phyloP scores from a whole-genome alignment of 768 basidiomycete genomes.

The Rhizopogon roseolus region DNA sequence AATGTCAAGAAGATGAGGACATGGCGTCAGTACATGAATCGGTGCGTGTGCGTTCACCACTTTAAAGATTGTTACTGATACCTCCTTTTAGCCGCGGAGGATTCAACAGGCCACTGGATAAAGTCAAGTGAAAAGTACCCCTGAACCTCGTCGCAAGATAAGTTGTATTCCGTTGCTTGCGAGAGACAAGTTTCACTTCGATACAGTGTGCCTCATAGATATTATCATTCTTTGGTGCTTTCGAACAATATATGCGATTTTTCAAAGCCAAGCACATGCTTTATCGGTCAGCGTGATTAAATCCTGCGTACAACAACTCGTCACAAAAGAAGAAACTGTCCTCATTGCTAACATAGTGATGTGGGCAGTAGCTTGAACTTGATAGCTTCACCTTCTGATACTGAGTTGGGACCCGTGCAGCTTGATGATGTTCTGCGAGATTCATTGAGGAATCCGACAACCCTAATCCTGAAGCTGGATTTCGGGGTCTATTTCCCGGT shows the following conservation, averaged over 20 bases:
- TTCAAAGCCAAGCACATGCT: not conserved
- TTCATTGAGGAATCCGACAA: conserved; percentile 83
- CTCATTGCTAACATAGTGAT: not conserved
- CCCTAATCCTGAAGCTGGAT: conserved; percentile 98
- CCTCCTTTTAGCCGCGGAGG: conserved; percentile 61
- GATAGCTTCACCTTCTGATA: not conserved
- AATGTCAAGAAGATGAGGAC: conserved; percentile 79
- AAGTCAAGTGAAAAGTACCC: conserved; percentile 66
- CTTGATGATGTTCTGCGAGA: conserved; percentile 75
- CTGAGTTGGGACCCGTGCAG: conserved; percentile 75
- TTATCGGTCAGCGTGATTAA: conserved; percentile 23
- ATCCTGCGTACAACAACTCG: conserved; percentile 17
- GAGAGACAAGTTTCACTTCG: not conserved
- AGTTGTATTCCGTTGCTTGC: conserved; percentile 5
- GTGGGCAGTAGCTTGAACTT: not conserved
- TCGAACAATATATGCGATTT: not conserved
- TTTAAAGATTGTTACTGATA: conserved; percentile 7
- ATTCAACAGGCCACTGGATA: conserved; percentile 90
- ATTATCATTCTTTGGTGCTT: not conserved
- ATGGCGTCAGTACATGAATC: conserved; percentile 99
- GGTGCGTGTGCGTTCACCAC: conserved; percentile 36
- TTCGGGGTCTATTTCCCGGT: conserved; percentile 93
- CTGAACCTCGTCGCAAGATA: conserved; percentile 9
- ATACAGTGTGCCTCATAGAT: not conserved
- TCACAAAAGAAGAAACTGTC: conserved; percentile 2